Base-by-base conservation (phyloP, 768 basidiomycete species). In the Agrocybe pediades region DNA sequence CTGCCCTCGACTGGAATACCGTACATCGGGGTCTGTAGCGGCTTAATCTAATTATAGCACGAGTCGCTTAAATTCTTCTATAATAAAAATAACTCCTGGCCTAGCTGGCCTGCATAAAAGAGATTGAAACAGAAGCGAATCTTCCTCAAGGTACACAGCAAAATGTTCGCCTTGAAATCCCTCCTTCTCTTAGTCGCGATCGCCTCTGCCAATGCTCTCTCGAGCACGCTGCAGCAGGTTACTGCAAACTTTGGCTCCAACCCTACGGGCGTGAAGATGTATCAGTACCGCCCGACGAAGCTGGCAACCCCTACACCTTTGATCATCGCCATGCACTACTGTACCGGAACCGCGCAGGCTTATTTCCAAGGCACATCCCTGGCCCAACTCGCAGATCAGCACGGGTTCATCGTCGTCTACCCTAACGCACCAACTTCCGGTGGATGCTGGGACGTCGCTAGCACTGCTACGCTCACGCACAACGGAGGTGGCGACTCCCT, bases 401-500 rank as follows among this genome's bases (percentile, higher is more conserved):
- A 77, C 50, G 80, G 80, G 1, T 83, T 73, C 70, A 71, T 84
- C 55, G 78, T 84, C 42, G 71, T 84, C 54, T 83, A 75, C 60
- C 77, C 76, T 21, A 65, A 72, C 49, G 73, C 78, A 3, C 74
- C 74, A 7, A 62, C 69, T 33, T 50, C 61, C 6, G 77, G 77
- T 16, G 72, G 70, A 47, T 83, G 81, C 69, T 83, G 78, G 78
- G 82, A 84, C 56, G 79, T 83, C 25, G 66, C 71, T 54, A 71
- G 76, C 16, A 71, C 60, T 49, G 74, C 67, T 20, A 82, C 82
- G 9, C 72, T 83, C 57, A 80, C 74, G 17, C 83, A 83, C 62
- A 73, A 84, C 60, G 77, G 70, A 13, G 83, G 82, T 3, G 73
- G 80, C 25, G 83, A 85, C 65, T 82, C 81, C 6, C 72, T 77